Base-by-base conservation (phyloP, 2,329 filamentous ascomycete genomes). In the Hypoxylon sp. region DNA sequence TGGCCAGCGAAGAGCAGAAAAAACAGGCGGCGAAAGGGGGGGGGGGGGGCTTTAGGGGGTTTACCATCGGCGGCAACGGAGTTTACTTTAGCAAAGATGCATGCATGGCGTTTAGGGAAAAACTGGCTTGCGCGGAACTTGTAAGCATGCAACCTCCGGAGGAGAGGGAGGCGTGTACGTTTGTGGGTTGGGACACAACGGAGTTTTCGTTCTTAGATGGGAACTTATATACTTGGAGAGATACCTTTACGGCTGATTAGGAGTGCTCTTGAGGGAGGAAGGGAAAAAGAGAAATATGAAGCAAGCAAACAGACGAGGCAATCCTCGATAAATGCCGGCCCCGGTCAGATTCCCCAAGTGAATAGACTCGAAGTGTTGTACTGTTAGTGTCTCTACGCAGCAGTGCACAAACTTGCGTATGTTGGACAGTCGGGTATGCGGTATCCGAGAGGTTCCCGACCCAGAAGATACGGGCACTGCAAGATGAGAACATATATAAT, bases 21-120 rank as follows among this genome's bases (percentile, higher is more conserved):
- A 55, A 9, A 23, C 26, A 10, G 6, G 20, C 47, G 51, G 35
- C 13, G 46, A 37, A 45, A 38, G 48, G 48, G 46, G 29, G 50
- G 15, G 26, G 49, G 47, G 21, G 41, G n/a, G n/a, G n/a, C n/a
- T n/a, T n/a, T n/a, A 41, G 17, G 51, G 48, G 24, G 57, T n/a
- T n/a, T n/a, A n/a, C 48, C 21, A 45, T 43, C 24, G 51, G 48
- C 33, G 57, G 51, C 23, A 42, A 52, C 46, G 57, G 50, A 54
- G 52, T 64, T 35, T 62, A 56, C 54, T 58, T 56, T 58, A 57
- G 47, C 46, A 52, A 35, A 50, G 58, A 55, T 68, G 66, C 68
- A 70, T 69, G 68, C 53, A 62, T 47, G 68, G 68, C 67, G 68
- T 70, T 70, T 41, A 48, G 65, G n/a, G 67, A 54, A 64, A 35